Conservation (phyloP, 2,329 filamentous ascomycete species). For the Penicillium griseofulvum region DNA sequence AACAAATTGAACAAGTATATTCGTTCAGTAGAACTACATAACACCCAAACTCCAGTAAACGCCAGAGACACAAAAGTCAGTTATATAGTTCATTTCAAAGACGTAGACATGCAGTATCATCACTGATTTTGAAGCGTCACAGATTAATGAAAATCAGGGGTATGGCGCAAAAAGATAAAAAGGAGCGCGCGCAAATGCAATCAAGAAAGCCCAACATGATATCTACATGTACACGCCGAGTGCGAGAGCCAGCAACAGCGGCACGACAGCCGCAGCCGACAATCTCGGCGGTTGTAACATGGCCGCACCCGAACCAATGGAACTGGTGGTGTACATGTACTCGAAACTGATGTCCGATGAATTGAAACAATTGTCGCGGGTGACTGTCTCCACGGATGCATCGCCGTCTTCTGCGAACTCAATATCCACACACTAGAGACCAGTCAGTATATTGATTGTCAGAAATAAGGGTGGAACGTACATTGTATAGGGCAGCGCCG, state of each 20-base stretch:
- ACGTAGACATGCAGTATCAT: slow-evolving; percentile 3
- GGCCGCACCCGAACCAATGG: slow-evolving; percentile 26
- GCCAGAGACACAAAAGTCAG: neutral
- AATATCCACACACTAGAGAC: slow-evolving; percentile 81
- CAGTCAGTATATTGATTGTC: neutral
- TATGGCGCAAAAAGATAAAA: slow-evolving; percentile 17
- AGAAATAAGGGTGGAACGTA: slow-evolving; percentile 46
- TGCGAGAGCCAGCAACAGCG: slow-evolving; percentile 25
- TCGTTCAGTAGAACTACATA: neutral
- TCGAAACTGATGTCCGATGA: slow-evolving; percentile 73
- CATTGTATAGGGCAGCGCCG: slow-evolving; percentile 77
- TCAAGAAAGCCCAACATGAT: slow-evolving; percentile 3
- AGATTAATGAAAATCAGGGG: slow-evolving; percentile 18
- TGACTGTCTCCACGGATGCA: slow-evolving; percentile 65
- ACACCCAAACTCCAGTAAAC: slow-evolving; percentile 1
- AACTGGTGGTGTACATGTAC: slow-evolving; percentile 60
- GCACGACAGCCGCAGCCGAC: slow-evolving; percentile 20
- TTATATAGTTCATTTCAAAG: neutral
- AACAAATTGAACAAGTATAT: neutral
- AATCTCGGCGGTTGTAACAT: slow-evolving; percentile 16
- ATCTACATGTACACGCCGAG: slow-evolving; percentile 22
- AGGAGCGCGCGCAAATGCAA: slow-evolving; percentile 21
- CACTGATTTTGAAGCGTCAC: slow-evolving; percentile 12
- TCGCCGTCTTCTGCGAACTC: slow-evolving; percentile 80
- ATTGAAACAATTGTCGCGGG: slow-evolving; percentile 84